phyloP scores from a whole-genome alignment of 208 protist genomes.

The Endotrypanum monterogeii region DNA sequence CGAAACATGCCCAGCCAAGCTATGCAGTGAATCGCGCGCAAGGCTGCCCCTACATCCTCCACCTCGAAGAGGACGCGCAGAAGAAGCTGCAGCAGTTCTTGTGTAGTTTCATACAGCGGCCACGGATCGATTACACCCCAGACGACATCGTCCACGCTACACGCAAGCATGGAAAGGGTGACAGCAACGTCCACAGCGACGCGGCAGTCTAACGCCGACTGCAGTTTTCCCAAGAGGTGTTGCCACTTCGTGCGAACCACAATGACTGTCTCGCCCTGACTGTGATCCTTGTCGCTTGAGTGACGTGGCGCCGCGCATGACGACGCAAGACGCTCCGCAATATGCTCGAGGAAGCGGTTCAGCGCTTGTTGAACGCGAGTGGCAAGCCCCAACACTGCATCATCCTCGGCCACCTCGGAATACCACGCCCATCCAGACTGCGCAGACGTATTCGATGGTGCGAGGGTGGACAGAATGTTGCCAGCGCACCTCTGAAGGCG shows the following conservation, averaged over 20 bases:
- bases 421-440: background rate
- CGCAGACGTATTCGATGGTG: background rate
- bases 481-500: constrained; percentile 8
- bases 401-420: background rate
- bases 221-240: constrained; percentile 9
- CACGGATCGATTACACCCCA: constrained; percentile 19
- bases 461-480: background rate
- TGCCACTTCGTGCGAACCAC: constrained; percentile 17
- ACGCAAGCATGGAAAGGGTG: constrained; percentile 40
- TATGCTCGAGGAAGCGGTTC: background rate
- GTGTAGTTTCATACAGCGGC: background rate
- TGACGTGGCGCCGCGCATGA: background rate
- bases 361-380: background rate
- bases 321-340: background rate
- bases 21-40: constrained; percentile 47
- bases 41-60: constrained; percentile 49
- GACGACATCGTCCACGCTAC: constrained; percentile 46
- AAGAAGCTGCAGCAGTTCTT: constrained; percentile 29
- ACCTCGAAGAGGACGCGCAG: constrained; percentile 43
- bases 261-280: constrained; percentile 6
- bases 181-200: constrained; percentile 37
- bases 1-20: constrained; percentile 78
- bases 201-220: constrained; percentile 38
- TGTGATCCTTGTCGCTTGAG: background rate
- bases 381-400: background rate